A percentile compares a stretch with the other conserved stretches of the same genome.
phyloP scores from a whole-genome alignment of 306 rosid species.

The Parietaria judaica region DNA sequence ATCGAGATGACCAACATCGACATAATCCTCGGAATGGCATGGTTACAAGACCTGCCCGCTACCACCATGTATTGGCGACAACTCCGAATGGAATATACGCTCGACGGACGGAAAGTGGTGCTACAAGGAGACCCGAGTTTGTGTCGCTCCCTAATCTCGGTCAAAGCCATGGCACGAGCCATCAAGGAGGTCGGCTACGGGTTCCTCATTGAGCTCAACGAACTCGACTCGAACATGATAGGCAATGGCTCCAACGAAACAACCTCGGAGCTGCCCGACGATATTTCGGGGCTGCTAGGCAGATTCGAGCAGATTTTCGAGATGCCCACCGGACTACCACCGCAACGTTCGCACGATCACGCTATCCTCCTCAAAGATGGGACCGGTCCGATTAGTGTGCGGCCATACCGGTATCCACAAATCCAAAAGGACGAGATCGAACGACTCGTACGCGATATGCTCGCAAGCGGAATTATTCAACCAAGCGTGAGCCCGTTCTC shows the following conservation, averaged over 20 bases:
- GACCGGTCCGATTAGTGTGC: background rate
- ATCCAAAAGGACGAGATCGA: too few species aligned
- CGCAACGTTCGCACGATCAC: background rate
- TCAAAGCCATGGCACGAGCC: background rate
- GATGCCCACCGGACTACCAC: background rate
- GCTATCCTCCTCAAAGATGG: background rate
- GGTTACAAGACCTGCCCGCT: background rate
- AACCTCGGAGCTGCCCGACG: background rate
- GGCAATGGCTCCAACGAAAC: background rate
- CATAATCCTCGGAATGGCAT: background rate
- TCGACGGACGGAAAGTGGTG: background rate
- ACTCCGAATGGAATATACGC: background rate
- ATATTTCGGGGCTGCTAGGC: background rate
- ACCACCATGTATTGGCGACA: background rate
- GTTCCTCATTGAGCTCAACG: background rate
- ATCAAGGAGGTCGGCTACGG: background rate
- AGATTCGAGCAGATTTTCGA: background rate
- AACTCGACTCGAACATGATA: background rate
- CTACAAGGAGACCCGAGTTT: background rate
- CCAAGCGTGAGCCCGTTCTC: background rate
- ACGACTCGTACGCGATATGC: too few species aligned
- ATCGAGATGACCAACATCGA: background rate
- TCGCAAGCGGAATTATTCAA: background rate
- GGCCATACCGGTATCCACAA: background rate
- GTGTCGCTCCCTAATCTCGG: background rate